Conservation (phyloP, 192 early-diverging fungal species). For the Linnemannia exigua region DNA sequence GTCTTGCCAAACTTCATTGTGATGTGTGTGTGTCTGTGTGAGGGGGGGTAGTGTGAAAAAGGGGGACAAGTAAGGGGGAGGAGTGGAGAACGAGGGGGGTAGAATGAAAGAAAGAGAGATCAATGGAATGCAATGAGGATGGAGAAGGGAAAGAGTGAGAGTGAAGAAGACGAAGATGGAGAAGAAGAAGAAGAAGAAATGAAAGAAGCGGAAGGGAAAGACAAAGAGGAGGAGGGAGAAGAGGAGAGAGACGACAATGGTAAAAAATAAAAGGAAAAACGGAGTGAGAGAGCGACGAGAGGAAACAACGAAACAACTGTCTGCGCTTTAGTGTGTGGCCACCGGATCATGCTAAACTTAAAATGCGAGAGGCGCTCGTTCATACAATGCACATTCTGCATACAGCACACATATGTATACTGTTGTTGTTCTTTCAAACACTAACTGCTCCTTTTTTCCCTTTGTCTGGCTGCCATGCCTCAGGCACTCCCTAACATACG, state of each 20-base stretch:
- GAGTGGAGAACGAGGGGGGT: background rate
- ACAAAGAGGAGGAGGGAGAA: background rate
- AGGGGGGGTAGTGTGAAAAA: background rate
- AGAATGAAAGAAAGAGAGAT: slow-evolving; percentile 8
- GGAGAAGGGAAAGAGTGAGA: background rate
- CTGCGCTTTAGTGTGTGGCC: background rate
- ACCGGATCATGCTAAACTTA: too few relatives aligned
- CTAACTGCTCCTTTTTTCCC: too few relatives aligned
- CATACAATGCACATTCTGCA: too few relatives aligned
- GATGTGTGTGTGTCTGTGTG: too few relatives aligned
- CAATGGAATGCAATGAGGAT: background rate
- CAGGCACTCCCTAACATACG: too few relatives aligned
- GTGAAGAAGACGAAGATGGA: background rate
- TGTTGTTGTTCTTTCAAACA: too few relatives aligned
- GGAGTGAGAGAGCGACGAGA: background rate
- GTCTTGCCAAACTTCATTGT: slow-evolving; percentile 72
- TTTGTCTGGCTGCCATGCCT: too few relatives aligned
- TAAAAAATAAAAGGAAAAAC: too few relatives aligned
- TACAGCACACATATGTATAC: too few relatives aligned
- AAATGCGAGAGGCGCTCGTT: too few relatives aligned
- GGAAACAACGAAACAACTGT: background rate
- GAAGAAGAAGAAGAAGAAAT: background rate
- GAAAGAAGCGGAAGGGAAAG: background rate
- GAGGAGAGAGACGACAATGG: background rate
- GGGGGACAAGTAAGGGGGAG: background rate